Percentiles rank a stretch among this genome's conserved stretches.
Conservation (phyloP, 176 grass and related monocot genomes). For the Coix lacrymajobi region DNA sequence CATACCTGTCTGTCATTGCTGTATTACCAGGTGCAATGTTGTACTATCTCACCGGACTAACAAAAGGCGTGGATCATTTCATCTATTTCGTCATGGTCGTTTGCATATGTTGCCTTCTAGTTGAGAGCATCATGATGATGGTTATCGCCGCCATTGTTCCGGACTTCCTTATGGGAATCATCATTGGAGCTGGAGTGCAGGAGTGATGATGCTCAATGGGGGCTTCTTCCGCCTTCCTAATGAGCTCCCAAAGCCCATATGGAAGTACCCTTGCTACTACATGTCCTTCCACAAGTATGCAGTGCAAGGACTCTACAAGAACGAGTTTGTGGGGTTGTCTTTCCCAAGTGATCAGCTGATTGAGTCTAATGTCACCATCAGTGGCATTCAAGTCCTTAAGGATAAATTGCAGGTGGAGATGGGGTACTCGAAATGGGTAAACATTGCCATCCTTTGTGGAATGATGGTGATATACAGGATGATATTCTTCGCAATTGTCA, state of each 20-base stretch:
- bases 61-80: constrained; percentile 16
- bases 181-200: constrained; percentile 31
- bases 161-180: constrained; percentile 51
- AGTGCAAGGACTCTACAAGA: constrained; percentile 41
- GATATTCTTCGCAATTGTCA: constrained; percentile 34
- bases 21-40: constrained; percentile 11
- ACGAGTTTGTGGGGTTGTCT: constrained; percentile 28
- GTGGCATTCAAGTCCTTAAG: constrained; percentile 13
- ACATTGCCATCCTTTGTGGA: constrained; percentile 39
- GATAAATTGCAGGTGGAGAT: constrained; percentile 40
- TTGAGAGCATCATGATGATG: constrained; percentile 46
- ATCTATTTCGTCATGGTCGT: constrained; percentile 16
- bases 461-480: constrained; percentile 38
- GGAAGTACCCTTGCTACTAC: constrained; percentile 46
- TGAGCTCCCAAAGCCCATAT: constrained; percentile 41
- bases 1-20: constrained; percentile 20
- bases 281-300: constrained; percentile 51
- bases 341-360: constrained; percentile 27
- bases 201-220: constrained; percentile 21
- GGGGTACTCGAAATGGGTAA: constrained; percentile 52
- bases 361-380: constrained; percentile 26
- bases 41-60: constrained; percentile 37
- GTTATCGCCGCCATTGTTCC: constrained; percentile 18
- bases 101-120: constrained; percentile 9
- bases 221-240: constrained; percentile 43